Percentiles rank a stretch among this genome's conserved stretches.
These are phyloP conservation scores for Aureobasidium namibiae DNA, from an alignment of 2,329 filamentous ascomycete species.

Conservation along the genomic window DNA sequence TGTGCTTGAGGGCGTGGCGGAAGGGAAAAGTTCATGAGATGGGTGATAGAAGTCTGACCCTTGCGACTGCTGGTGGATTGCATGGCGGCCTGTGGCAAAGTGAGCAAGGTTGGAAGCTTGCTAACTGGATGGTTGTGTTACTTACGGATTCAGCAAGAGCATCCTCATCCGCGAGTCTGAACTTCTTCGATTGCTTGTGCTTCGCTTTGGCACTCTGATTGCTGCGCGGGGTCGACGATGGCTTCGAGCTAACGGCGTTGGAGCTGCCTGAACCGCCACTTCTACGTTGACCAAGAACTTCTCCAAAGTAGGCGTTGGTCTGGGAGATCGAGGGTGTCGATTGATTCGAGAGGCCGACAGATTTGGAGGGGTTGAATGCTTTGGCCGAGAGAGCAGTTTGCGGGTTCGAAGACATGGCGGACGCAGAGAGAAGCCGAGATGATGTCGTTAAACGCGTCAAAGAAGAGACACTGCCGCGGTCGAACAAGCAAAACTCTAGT, in stretches of 20 bases:
- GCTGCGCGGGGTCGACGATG: constrained; percentile 55
- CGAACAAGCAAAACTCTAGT: constrained; percentile 7
- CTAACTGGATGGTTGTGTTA: constrained; percentile 17
- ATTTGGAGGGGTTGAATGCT: constrained; percentile 33
- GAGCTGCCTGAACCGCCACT: constrained; percentile 31
- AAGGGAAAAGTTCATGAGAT: constrained; percentile 84
- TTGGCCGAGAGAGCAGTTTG: constrained; percentile 27
- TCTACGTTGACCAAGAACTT: constrained; percentile 36
- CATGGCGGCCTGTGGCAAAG: constrained; percentile 47
- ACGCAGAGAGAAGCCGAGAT: constrained; percentile 5
- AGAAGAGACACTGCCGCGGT: neutral
- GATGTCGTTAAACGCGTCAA: constrained; percentile 13
- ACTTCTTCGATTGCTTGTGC: constrained; percentile 73
- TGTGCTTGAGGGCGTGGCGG: constrained; percentile 64
- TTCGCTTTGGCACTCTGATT: constrained; percentile 70
- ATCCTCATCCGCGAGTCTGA: constrained; percentile 72
- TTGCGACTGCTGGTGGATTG: constrained; percentile 61
- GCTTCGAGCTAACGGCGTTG: constrained; percentile 30
- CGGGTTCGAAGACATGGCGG: constrained; percentile 37
- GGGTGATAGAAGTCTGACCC: constrained; percentile 93
- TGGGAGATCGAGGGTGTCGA: constrained; percentile 37
- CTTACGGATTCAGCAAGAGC: constrained; percentile 71
- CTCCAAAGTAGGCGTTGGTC: constrained; percentile 34
- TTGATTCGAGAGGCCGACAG: constrained; percentile 28
- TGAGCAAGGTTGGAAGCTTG: constrained; percentile 18